These are phyloP conservation scores for Eutypella sp. DNA, from an alignment of 2,329 filamentous ascomycete species.

Conservation along the genomic window DNA sequence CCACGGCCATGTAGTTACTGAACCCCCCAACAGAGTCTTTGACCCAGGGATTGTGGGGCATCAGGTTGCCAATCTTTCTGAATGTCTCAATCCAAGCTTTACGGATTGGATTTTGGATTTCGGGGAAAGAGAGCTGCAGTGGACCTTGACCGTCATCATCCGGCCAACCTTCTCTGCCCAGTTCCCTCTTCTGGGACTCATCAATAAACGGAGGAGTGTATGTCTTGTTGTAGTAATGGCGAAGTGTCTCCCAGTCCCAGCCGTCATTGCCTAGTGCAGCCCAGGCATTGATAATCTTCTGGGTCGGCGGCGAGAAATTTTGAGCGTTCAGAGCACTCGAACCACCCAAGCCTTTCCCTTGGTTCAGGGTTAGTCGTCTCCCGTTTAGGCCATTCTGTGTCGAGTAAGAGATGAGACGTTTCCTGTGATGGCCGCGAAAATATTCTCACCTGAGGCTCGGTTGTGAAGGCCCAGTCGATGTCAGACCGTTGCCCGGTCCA, in stretches of 20 bases:
- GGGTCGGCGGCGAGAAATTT: constrained; percentile 3
- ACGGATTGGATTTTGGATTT: too few species aligned
- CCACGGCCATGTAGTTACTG: too few species aligned
- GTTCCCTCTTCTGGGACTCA: background rate
- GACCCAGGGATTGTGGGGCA: too few species aligned
- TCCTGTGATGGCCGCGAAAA: background rate
- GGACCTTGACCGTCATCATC: background rate
- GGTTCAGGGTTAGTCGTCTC: background rate
- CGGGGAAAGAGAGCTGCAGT: background rate
- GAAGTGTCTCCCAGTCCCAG: constrained; percentile 31
- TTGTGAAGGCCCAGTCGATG: background rate
- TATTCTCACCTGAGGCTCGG: background rate
- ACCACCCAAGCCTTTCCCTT: constrained; percentile 6
- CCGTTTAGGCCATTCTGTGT: background rate
- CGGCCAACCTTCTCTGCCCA: background rate
- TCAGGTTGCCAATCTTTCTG: too few species aligned
- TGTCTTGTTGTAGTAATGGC: constrained; percentile 24
- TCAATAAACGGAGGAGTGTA: constrained; percentile 4
- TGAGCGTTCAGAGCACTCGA: constrained; percentile 5
- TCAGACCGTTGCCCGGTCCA: background rate
- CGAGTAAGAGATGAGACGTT: background rate
- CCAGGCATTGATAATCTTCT: constrained; percentile 27
- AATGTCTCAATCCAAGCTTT: too few species aligned
- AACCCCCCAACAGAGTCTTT: too few species aligned
- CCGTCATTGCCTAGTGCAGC: constrained; percentile 31